A percentile compares a stretch with the other conserved stretches of the same genome.
These are phyloP conservation scores for Jackrogersella multiformis DNA, from an alignment of 495 filamentous ascomycete species.

Conservation along the genomic window DNA sequence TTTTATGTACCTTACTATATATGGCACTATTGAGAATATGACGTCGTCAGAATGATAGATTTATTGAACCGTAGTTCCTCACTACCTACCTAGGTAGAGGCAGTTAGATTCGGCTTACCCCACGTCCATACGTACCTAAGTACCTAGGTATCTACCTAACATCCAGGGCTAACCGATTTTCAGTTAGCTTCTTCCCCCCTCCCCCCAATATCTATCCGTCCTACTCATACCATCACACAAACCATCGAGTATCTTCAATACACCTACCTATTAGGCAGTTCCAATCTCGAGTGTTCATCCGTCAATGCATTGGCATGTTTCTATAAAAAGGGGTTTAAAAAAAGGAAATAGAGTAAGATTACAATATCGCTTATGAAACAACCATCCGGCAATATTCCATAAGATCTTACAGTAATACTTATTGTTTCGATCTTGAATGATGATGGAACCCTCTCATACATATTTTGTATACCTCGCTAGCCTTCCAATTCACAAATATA, in stretches of 20 bases:
- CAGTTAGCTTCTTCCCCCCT: no score
- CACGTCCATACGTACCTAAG: slow-evolving; percentile 17
- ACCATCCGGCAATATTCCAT: slow-evolving; percentile 21
- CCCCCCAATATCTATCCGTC: slow-evolving; percentile 15
- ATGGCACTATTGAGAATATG: background rate
- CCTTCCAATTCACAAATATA: slow-evolving; percentile 28
- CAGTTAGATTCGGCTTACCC: slow-evolving; percentile 6
- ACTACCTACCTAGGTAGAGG: background rate
- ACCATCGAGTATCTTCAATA: slow-evolving; percentile 18
- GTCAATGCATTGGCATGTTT: slow-evolving; percentile 9
- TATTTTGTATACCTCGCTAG: slow-evolving; percentile 17
- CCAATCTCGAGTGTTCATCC: slow-evolving; percentile 7
- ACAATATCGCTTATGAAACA: slow-evolving; percentile 12
- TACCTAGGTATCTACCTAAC: no score
- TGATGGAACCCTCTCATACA: slow-evolving; percentile 35
- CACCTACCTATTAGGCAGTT: slow-evolving; percentile 22
- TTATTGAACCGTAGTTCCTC: background rate
- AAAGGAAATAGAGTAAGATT: background rate
- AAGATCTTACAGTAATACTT: slow-evolving; percentile 41
- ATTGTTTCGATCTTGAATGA: slow-evolving; percentile 38
- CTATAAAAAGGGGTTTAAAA: slow-evolving; percentile 4
- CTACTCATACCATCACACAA: slow-evolving; percentile 29
- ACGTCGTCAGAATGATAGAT: slow-evolving; percentile 14
- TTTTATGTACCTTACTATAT: background rate
- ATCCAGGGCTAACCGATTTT: no score